phyloP scores from a whole-genome alignment of 106 monocot genomes.

The Cymbidium sinense region DNA sequence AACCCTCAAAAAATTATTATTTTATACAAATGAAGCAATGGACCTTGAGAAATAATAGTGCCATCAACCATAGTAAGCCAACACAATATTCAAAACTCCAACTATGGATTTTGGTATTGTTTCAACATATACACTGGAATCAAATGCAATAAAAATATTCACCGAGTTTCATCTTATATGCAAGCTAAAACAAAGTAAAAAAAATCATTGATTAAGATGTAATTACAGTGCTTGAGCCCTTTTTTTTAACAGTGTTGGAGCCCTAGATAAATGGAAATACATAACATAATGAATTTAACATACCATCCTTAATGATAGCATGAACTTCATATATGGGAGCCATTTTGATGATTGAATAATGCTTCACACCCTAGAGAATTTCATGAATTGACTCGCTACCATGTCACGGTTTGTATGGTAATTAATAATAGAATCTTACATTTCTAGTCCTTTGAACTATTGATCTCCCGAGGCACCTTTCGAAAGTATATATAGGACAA shows the following conservation, averaged over 20 bases:
- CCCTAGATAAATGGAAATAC: background rate
- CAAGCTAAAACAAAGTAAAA: background rate
- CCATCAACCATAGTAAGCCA: background rate
- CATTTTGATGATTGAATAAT: too few species aligned
- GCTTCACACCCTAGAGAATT: too few species aligned
- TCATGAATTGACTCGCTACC: too few species aligned
- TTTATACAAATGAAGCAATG: background rate
- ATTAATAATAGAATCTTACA: too few species aligned
- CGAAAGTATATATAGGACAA: too few species aligned
- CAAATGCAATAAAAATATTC: background rate
- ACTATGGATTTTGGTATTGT: slow-evolving; percentile 52
- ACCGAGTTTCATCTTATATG: background rate
- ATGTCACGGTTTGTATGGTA: too few species aligned
- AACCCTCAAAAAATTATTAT: background rate
- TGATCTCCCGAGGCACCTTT: too few species aligned
- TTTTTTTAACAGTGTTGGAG: too few species aligned
- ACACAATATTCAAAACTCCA: background rate
- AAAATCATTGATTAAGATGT: background rate
- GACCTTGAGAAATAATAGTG: background rate
- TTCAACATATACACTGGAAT: slow-evolving; percentile 1
- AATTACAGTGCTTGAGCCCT: too few species aligned
- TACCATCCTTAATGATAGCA: background rate
- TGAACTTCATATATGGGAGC: too few species aligned
- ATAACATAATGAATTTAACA: background rate
- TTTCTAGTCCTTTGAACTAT: too few species aligned